These are phyloP conservation scores for Aspergillus heteromorphus DNA, from an alignment of 495 filamentous ascomycete species.

Conservation along the genomic window DNA sequence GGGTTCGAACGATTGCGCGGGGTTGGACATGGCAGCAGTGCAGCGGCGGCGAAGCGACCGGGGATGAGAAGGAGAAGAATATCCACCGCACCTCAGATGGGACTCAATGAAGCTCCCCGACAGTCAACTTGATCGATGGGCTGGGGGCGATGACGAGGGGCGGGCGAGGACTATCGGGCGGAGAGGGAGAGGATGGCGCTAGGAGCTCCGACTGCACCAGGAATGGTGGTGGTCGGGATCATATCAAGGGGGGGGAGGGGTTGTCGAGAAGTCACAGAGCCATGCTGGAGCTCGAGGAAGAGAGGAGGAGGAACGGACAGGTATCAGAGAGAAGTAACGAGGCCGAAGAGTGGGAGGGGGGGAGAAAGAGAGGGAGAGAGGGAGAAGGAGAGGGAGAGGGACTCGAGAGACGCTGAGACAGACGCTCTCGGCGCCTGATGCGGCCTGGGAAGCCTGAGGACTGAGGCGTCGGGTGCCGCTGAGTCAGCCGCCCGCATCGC, in stretches of 20 bases:
- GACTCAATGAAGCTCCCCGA: not conserved
- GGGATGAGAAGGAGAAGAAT: not conserved
- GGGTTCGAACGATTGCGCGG: constrained; percentile 47
- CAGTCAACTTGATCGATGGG: not conserved
- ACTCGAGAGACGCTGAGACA: too few relatives aligned
- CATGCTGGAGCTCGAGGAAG: constrained; percentile 14
- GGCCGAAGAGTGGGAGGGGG: not conserved
- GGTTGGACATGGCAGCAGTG: constrained; percentile 35
- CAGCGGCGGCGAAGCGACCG: not conserved
- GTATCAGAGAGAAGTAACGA: not conserved
- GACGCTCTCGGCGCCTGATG: too few relatives aligned
- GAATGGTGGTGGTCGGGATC: constrained; percentile 38
- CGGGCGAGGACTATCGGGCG: constrained; percentile 1
- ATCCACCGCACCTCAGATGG: not conserved
- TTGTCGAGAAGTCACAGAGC: constrained; percentile 10
- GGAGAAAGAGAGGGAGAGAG: too few relatives aligned
- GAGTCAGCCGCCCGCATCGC: not conserved
- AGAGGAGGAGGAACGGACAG: not conserved
- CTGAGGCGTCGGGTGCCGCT: not conserved
- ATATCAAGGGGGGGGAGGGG: constrained; percentile 9
- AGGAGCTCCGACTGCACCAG: constrained; percentile 47
- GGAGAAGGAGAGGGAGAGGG: too few relatives aligned
- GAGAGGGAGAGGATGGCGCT: constrained; percentile 3
- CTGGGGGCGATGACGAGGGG: not conserved
- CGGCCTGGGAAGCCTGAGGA: too few relatives aligned